Evolutionary conservation across 768 basidiomycete species (phyloP).

Genomic region (Ramaria sp.): DNA sequence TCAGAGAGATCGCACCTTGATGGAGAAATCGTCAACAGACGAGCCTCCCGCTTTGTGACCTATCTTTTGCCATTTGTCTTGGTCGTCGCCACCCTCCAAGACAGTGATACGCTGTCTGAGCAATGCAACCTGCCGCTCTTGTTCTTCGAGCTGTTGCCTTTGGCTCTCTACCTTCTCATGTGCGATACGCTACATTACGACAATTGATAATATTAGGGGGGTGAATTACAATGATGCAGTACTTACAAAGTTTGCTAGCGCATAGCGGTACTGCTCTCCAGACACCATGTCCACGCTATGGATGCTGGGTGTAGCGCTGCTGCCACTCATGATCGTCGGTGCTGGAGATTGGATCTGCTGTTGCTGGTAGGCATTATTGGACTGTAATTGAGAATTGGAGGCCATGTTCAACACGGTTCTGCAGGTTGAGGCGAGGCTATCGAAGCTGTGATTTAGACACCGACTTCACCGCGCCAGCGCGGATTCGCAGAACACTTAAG

Average conservation of each 20-base stretch:
- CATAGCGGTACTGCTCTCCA: slow-evolving; percentile 71
- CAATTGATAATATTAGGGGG: background rate
- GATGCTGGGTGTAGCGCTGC: background rate
- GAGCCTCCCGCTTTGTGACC: slow-evolving; percentile 35
- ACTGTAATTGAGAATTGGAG: slow-evolving; percentile 2
- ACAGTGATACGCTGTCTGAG: slow-evolving; percentile 60
- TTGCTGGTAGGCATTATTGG: slow-evolving; percentile 2
- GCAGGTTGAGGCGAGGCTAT: background rate
- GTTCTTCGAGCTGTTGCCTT: slow-evolving; percentile 65
- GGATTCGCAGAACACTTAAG: background rate
- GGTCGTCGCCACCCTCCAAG: slow-evolving; percentile 55
- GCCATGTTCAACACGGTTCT: slow-evolving; percentile 5
- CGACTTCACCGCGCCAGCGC: background rate
- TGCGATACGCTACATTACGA: slow-evolving; percentile 52
- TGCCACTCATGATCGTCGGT: background rate
- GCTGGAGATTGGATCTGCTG: background rate
- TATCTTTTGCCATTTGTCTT: slow-evolving; percentile 15
- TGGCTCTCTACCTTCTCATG: slow-evolving; percentile 86
- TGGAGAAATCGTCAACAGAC: slow-evolving; percentile 80
- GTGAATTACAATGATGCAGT: background rate
- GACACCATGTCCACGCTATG: slow-evolving; percentile 23
- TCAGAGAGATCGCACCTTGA: slow-evolving; percentile 43
- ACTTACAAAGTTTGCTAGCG: slow-evolving; percentile 69
- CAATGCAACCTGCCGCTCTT: slow-evolving; percentile 70
- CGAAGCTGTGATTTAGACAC: background rate